Conservation (phyloP, 2,329 filamentous ascomycete genomes). For the Penicillium fuscoglaucum region DNA sequence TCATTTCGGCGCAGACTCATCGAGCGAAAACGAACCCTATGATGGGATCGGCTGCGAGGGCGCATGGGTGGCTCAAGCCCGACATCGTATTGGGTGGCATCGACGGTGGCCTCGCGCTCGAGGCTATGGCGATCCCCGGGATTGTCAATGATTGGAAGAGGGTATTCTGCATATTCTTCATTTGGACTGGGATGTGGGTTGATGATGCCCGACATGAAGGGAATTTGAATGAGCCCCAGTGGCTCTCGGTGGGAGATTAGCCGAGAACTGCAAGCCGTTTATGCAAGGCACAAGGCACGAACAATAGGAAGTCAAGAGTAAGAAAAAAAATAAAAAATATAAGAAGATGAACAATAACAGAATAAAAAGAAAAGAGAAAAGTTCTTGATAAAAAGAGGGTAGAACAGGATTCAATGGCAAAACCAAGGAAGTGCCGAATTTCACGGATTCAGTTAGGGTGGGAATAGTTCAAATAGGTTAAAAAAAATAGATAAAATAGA, state of each 20-base stretch:
- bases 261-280: slow-evolving; percentile 5
- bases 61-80: slow-evolving; percentile 7
- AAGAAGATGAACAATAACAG: not conserved
- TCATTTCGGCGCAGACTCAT: slow-evolving; percentile 14
- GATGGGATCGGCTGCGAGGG: slow-evolving; percentile 16
- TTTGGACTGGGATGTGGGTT: slow-evolving; percentile 25
- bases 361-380: not conserved
- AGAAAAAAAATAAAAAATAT: not conserved
- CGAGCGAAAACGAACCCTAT: slow-evolving; percentile 25
- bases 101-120: slow-evolving; percentile 20
- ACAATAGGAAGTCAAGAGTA: not conserved
- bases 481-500: not conserved
- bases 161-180: slow-evolving; percentile 26
- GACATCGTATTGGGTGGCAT: slow-evolving; percentile 19
- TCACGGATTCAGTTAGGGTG: not conserved
- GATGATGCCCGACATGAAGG: slow-evolving; percentile 21
- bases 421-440: not conserved
- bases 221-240: slow-evolving; percentile 1
- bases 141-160: slow-evolving; percentile 12
- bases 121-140: slow-evolving; percentile 16
- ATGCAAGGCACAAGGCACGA: slow-evolving; percentile 7
- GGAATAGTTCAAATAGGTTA: not conserved
- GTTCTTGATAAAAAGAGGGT: not conserved
- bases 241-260: not conserved
- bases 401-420: not conserved